Evolutionary conservation across 1,284 basidiomycete genomes (phyloP).

Genomic region (Marasmius oreades): DNA sequence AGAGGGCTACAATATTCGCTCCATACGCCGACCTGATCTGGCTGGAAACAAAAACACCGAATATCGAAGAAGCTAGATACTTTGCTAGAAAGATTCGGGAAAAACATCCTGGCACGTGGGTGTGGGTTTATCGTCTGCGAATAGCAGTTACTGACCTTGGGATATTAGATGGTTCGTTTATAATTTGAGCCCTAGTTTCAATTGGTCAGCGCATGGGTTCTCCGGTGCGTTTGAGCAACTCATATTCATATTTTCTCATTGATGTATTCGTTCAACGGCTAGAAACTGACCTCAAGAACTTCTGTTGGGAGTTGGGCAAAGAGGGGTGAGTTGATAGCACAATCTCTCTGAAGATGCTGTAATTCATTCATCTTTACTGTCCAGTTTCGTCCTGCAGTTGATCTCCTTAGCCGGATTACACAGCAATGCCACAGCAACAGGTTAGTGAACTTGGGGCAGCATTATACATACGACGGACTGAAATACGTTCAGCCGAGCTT

Average conservation of each 20-base stretch:
- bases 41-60: constrained; percentile 88
- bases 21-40: constrained; percentile 84
- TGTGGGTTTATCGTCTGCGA: constrained; percentile 5
- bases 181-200: constrained; percentile 92
- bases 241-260: not conserved
- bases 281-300: constrained; percentile 78
- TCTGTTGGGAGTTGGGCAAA: constrained; percentile 89
- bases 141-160: not conserved
- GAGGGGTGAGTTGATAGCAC: constrained; percentile 57
- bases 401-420: constrained; percentile 89
- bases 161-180: constrained; percentile 81
- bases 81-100: constrained; percentile 79
- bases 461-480: not conserved
- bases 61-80: constrained; percentile 74
- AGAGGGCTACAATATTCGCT: constrained; percentile 76
- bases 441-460: constrained; percentile 34
- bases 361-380: constrained; percentile 9
- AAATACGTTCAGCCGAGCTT: constrained; percentile 57
- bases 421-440: constrained; percentile 77
- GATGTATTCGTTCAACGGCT: not conserved
- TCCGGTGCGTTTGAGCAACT: constrained; percentile 40
- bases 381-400: constrained; percentile 78
- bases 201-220: constrained; percentile 86
- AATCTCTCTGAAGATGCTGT: constrained; percentile 18
- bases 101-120: constrained; percentile 70